Percentiles rank a stretch among this genome's conserved stretches.
Conservation (phyloP, 176 grass and related monocot species). For the Carex littledalei region DNA sequence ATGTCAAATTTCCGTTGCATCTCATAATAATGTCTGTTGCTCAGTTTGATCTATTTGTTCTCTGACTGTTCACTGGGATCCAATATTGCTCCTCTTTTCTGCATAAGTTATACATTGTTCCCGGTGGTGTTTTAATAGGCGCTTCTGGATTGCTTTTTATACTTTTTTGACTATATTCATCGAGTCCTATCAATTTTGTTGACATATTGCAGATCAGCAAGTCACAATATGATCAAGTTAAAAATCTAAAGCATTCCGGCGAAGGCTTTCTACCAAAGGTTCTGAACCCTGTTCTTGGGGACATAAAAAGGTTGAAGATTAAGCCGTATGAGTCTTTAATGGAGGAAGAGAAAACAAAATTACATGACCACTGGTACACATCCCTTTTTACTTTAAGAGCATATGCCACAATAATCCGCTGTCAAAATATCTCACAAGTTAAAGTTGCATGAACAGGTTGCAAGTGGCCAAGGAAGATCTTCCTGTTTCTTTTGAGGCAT, state of each 20-base stretch:
- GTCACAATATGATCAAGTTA: constrained; percentile 31
- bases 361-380: constrained; percentile 35
- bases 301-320: constrained; percentile 35
- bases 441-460: constrained; percentile 27
- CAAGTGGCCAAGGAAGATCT: constrained; percentile 35
- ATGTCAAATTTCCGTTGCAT: background rate
- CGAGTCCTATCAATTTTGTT: background rate
- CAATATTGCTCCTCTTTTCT: background rate
- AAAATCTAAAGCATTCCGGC: constrained; percentile 38
- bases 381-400: background rate
- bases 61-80: background rate
- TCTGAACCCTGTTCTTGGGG: constrained; percentile 33
- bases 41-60: background rate
- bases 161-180: background rate
- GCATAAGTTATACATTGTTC: background rate
- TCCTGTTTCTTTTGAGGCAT: constrained; percentile 7
- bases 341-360: constrained; percentile 33
- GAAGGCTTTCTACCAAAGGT: constrained; percentile 36
- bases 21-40: background rate
- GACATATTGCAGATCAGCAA: constrained; percentile 31
- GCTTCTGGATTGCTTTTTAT: background rate
- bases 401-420: background rate
- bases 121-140: background rate
- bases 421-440: background rate
- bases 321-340: constrained; percentile 28